Evolutionary conservation across 2,329 filamentous ascomycete genomes (phyloP), one percentile per base, ranked within the genome.

Genomic region (Botrytis fragariae): DNA sequence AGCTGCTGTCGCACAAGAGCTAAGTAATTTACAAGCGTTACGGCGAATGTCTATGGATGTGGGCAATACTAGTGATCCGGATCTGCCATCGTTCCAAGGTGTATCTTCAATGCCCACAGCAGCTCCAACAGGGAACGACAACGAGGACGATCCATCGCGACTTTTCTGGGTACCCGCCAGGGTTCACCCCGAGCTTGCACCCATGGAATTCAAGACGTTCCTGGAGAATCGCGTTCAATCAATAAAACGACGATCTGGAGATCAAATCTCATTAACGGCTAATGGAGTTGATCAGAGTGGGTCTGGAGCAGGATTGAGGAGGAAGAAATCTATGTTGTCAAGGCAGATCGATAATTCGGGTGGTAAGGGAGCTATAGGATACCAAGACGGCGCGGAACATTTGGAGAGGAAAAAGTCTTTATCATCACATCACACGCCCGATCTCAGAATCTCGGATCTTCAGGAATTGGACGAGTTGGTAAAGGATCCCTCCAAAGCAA

Each of bases 241-340:
- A 51, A 97, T 98, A 78, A 91, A 94, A 81, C 88, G 95, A 77
- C 89, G 93, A 78, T 97, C 95, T 1, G 91, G 92, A 37, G 94
- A 91, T 91, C 87, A 76, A 86, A 86, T 54, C 83, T 94, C 64
- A 89, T 90, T 44, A 83, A 87, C 9, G 87, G 91, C 75, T 84
- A 87, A 78, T 77, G 76, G 86, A 77, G 75, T 88, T 79, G 84
- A 89, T 75, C 82, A 87, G 83, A 83, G 88, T 83, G 81, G 84
- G 20, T 89, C 86, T 8, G 81, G 79, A 20, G 88, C 88, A 25
- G 88, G 92, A 57, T 81, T 98, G 75, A 88, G 91, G 77, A 89
- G 96, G 78, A 97, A 97, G 83, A 97, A 96, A 83, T 98, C 95
- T 0, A 98, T 97, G 93, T 86, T 99, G 8, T 98, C 95, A 9